Evolutionary conservation across 2,329 filamentous ascomycete species (phyloP).

Genomic region (Penicillium sclerotiorum): DNA sequence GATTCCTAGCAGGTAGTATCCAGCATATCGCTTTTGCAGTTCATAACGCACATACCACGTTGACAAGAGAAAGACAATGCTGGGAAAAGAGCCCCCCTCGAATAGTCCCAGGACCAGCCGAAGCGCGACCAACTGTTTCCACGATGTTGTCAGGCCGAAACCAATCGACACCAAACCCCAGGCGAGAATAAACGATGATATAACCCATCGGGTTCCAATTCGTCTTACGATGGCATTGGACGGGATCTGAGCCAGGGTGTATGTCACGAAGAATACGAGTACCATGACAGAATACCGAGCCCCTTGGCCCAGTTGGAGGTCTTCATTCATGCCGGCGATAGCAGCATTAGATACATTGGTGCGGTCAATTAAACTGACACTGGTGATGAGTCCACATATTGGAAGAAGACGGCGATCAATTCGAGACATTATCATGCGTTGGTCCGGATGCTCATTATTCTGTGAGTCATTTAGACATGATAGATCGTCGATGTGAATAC

Average conservation of each 20-base stretch:
- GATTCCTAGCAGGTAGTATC: slow-evolving; percentile 55
- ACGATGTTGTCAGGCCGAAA: neutral
- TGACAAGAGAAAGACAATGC: slow-evolving; percentile 70
- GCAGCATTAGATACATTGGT: slow-evolving; percentile 69
- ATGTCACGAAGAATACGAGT: slow-evolving; percentile 35
- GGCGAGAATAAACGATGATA: slow-evolving; percentile 30
- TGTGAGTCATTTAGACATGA: too few species aligned
- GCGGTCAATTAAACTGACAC: slow-evolving; percentile 75
- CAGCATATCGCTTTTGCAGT: slow-evolving; percentile 38
- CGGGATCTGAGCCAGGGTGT: slow-evolving; percentile 34
- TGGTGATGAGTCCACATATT: slow-evolving; percentile 69
- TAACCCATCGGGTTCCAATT: slow-evolving; percentile 32
- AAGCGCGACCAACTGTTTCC: slow-evolving; percentile 24
- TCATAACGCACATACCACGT: slow-evolving; percentile 66
- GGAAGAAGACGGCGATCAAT: slow-evolving; percentile 68
- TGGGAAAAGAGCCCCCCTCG: slow-evolving; percentile 65
- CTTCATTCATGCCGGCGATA: slow-evolving; percentile 63
- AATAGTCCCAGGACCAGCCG: slow-evolving; percentile 32
- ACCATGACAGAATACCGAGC: neutral
- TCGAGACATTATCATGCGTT: too few species aligned
- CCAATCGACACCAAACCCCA: slow-evolving; percentile 36
- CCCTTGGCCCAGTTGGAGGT: neutral
- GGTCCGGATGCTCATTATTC: too few species aligned
- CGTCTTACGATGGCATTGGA: slow-evolving; percentile 36
- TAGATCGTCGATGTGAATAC: too few species aligned